phyloP scores from a whole-genome alignment of 768 basidiomycete genomes.

The Boletus huronensis region DNA sequence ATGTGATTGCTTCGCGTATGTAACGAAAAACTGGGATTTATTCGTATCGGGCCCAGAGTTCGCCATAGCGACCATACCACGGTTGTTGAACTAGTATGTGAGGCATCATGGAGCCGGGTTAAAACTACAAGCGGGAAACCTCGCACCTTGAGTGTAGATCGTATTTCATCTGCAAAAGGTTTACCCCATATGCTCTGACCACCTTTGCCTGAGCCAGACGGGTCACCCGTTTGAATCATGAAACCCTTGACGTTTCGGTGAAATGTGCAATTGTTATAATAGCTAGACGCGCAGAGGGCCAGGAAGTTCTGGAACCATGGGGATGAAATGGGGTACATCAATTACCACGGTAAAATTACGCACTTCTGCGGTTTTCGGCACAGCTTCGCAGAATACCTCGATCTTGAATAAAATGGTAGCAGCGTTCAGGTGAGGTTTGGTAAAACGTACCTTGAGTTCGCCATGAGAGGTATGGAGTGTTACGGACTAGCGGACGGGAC shows the following conservation, averaged over 20 bases:
- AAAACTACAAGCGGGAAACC: not conserved
- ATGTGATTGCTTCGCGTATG: conserved; percentile 90
- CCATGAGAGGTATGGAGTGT: conserved; percentile 93
- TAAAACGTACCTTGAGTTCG: conserved; percentile 75
- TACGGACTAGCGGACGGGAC: conserved; percentile 60
- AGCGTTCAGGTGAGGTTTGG: not conserved
- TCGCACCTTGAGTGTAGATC: conserved; percentile 87
- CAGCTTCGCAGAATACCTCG: conserved; percentile 96
- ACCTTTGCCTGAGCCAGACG: conserved; percentile 87
- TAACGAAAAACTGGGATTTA: conserved; percentile 87
- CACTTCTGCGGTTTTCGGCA: conserved; percentile 93
- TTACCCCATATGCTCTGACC: conserved; percentile 97
- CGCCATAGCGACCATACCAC: conserved; percentile 97
- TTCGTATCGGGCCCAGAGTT: conserved; percentile 94
- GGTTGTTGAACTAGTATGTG: conserved; percentile 78
- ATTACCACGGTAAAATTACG: not conserved
- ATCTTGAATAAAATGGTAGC: conserved; percentile 48
- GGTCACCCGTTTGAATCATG: conserved; percentile 94
- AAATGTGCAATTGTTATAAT: conserved; percentile 81
- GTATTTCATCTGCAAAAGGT: conserved; percentile 87
- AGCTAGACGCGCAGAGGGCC: conserved; percentile 86
- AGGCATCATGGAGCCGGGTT: not conserved
- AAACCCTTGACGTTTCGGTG: conserved; percentile 96
- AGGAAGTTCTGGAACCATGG: conserved; percentile 75
- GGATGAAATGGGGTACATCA: not conserved